Conservation (phyloP, 2,329 filamentous ascomycete species). For the Ophiostoma ips region DNA sequence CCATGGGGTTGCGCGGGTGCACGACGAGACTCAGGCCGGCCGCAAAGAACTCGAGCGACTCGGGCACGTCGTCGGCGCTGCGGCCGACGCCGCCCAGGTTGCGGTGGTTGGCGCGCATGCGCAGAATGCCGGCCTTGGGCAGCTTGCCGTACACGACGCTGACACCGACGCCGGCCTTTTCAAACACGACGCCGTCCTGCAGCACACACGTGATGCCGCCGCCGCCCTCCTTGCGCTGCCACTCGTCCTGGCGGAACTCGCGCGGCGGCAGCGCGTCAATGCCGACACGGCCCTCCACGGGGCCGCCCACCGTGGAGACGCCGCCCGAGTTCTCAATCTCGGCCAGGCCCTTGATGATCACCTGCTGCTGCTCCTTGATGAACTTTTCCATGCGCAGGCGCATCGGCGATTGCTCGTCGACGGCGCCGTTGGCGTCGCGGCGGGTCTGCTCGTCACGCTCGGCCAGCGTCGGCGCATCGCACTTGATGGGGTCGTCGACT, state of each 20-base stretch:
- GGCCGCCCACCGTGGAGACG: constrained; percentile 5
- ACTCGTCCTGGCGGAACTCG: constrained; percentile 66
- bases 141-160: constrained; percentile 89
- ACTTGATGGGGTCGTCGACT: constrained; percentile 27
- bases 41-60: constrained; percentile 88
- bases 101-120: constrained; percentile 93
- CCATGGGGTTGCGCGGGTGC: constrained; percentile 91
- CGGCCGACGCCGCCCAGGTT: constrained; percentile 52
- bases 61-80: constrained; percentile 37
- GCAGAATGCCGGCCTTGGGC: constrained; percentile 72
- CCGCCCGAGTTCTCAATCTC: constrained; percentile 32
- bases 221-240: constrained; percentile 76
- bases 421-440: constrained; percentile 49
- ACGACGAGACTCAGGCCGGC: constrained; percentile 85
- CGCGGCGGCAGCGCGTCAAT: constrained; percentile 27
- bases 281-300: constrained; percentile 20
- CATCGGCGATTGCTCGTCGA: constrained; percentile 77
- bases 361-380: constrained; percentile 82
- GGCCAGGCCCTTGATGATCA: constrained; percentile 73
- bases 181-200: constrained; percentile 92
- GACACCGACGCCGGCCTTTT: constrained; percentile 93
- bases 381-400: constrained; percentile 94
- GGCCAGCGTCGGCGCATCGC: constrained; percentile 60
- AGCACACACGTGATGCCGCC: constrained; percentile 90
- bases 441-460: constrained; percentile 74